Conservation (phyloP, 1,284 basidiomycete genomes). For the Abortiporus biennis region DNA sequence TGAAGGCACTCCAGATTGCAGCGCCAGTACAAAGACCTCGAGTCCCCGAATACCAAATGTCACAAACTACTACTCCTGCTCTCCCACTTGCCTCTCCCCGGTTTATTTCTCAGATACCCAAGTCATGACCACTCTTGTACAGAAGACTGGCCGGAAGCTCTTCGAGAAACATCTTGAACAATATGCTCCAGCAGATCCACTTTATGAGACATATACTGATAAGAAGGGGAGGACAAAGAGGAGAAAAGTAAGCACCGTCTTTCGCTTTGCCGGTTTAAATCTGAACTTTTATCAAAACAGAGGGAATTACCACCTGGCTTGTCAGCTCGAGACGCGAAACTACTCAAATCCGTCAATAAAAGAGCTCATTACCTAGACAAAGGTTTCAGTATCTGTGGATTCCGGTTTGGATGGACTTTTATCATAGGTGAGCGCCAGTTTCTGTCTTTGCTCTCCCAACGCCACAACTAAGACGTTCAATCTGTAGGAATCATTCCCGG, state of each 20-base stretch:
- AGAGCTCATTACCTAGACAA: slow-evolving; percentile 92
- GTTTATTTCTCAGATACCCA: not conserved
- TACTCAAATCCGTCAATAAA: slow-evolving; percentile 68
- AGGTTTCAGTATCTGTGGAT: slow-evolving; percentile 77
- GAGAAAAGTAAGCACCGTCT: slow-evolving; percentile 50
- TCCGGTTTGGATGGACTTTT: slow-evolving; percentile 87
- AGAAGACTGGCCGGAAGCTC: slow-evolving; percentile 46
- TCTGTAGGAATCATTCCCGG: slow-evolving; percentile 72
- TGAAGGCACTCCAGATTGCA: no score
- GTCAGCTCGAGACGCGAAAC: slow-evolving; percentile 70
- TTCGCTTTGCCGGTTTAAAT: not conserved
- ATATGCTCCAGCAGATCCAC: slow-evolving; percentile 70
- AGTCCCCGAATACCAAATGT: no score
- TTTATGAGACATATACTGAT: slow-evolving; percentile 74
- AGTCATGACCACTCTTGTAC: slow-evolving; percentile 33
- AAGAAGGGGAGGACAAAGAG: slow-evolving; percentile 61
- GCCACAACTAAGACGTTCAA: no score
- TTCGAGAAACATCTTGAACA: slow-evolving; percentile 58
- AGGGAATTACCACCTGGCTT: slow-evolving; percentile 74
- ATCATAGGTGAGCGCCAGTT: slow-evolving; percentile 46
- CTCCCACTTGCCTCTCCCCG: slow-evolving; percentile 2
- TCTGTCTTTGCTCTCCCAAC: not conserved
- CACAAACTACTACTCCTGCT: no score
- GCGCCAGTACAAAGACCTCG: no score
- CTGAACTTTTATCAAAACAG: slow-evolving; percentile 29